Percentiles rank a stretch among this genome's conserved stretches.
These are phyloP conservation scores for Crucibulum laeve DNA, from an alignment of 768 basidiomycete species.

Conservation along the genomic window DNA sequence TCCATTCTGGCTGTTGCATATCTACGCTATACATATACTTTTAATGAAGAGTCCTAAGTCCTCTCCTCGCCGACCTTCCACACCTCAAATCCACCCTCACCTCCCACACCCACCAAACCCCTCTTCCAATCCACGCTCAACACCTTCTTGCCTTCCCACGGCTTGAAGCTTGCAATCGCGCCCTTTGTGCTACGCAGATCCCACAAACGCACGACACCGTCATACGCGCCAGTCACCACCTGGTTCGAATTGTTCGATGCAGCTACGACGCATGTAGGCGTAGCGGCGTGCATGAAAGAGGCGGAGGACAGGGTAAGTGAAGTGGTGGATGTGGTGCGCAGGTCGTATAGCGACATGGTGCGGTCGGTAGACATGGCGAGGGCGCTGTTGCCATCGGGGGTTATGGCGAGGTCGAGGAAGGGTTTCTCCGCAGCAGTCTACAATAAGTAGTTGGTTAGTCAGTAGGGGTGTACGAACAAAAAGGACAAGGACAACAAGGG, in stretches of 20 bases:
- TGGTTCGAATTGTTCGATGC: conserved; percentile 35
- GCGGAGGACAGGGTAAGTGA: conserved; percentile 23
- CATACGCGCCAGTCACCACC: conserved; percentile 70
- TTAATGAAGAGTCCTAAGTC: conserved; percentile 5
- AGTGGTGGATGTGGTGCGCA: conserved; percentile 39
- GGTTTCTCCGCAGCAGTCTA: conserved; percentile 72
- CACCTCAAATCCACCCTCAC: conserved; percentile 61
- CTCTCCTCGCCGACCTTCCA: conserved; percentile 50
- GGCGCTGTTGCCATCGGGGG: conserved; percentile 35
- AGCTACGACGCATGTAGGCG: conserved; percentile 57
- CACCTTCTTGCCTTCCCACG: conserved; percentile 59
- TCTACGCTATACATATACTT: too few relatives aligned
- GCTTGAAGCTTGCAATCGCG: conserved; percentile 60
- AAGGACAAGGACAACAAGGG: conserved; percentile 2
- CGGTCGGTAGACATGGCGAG: conserved; percentile 73
- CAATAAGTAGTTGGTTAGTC: neutral
- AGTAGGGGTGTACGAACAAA: conserved; percentile 1
- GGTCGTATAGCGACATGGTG: conserved; percentile 66
- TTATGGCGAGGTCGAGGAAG: conserved; percentile 60
- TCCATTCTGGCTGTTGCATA: too few relatives aligned
- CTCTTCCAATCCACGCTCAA: conserved; percentile 54
- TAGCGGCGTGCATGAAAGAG: conserved; percentile 56
- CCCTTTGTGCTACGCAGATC: conserved; percentile 67
- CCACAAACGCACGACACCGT: conserved; percentile 75
- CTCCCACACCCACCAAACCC: conserved; percentile 54